Base-by-base conservation (phyloP, 2,329 filamentous ascomycete genomes). In the Fusarium albidum region DNA sequence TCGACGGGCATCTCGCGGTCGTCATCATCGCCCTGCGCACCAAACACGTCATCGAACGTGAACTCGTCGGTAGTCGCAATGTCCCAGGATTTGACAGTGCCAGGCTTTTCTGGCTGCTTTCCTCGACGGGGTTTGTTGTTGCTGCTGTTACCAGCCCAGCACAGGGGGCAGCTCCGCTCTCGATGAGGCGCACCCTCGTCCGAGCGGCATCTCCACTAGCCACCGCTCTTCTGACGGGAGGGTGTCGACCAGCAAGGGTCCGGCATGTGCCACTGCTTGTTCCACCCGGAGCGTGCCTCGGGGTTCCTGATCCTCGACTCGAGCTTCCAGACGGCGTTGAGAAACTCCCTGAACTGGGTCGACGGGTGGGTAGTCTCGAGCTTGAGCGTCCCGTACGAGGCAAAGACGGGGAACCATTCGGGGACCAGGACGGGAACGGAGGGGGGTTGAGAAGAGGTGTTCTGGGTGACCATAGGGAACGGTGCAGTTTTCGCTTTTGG, bases 171-270 rank as follows among this genome's bases (percentile, higher is more conserved):
- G 29, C 46, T 50, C 12, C 63, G 49, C 37, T 66, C 52, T 15
- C 33, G 49, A n/a, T 31, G 32, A 8, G 59, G 52, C 18, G 56
- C 56, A 18, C 57, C 61, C 44, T 41, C 21, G 29, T 50, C 50
- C 9, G 63, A 65, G 44, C 64, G 61, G 61, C 64, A 66, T 66
- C 55, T 66, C 64, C 64, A 66, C 63, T 66, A 66, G 57, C 64
- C 64, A 34, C 64, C 64, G 56, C 49, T 61, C 54, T 34, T 44
- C 40, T 56, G 51, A 43, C 57, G 59, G 43, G 51, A 49, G 33
- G 45, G 56, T 43, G 54, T 54, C 27, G 52, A 39, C 64, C 64
- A 66, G 26, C 18, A 39, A 14, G 38, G 15, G 31, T 28, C 61
- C 1, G 57, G 42, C 3, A 55, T 45, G 27, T 66, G 61, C 64